Evolutionary conservation across 768 basidiomycete species (phyloP), one percentile per base, ranked within the genome.

Genomic region (Lentinula boryana): DNA sequence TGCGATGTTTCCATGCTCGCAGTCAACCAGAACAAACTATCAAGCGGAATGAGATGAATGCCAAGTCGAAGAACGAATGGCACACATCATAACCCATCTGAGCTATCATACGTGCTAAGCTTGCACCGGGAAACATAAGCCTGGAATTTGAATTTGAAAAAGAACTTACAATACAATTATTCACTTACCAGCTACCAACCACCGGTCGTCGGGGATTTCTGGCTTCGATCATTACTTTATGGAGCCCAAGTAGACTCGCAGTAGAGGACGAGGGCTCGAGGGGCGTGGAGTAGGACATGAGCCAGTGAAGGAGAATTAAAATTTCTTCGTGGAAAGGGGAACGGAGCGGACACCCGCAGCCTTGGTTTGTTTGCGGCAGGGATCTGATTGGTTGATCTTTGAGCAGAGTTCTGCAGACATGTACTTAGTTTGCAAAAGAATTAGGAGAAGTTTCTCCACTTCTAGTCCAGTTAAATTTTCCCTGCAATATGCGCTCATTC

Each of bases 11-110:
- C 81, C 80, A 66, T 81, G 81, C 63, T 81, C 81, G 60, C 78
- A 79, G 61, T 82, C 80, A 63, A 82, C 72, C 62, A 76, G 65
- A 48, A 82, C 71, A 77, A 80, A 80, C 3, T 77, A 71, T 32
- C 75, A 18, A 16, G 32, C 36, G 16, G n/a, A 10, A 33, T 40
- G 56, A 56, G 33, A 43, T 44, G 18, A 31, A 46, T 13, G 55
- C 5, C 3, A 49, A n/a, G 23, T 13, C 31, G 44, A 56, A 16
- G 10, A 21, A 5, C 9, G 16, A 33, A 12, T 44, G 21, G 8
- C 63, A 12, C 23, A 65, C 68, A 68, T 77, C 70, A 15, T 73
- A 72, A 8, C 71, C 73, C 60, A 79, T 68, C 18, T 69, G 63
- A 0, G 78, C 78, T 58, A 77, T 72, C 21, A 68, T 69, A 49